Evolutionary conservation across 2,329 filamentous ascomycete species (phyloP).

Genomic region (Colletotrichum sp.): DNA sequence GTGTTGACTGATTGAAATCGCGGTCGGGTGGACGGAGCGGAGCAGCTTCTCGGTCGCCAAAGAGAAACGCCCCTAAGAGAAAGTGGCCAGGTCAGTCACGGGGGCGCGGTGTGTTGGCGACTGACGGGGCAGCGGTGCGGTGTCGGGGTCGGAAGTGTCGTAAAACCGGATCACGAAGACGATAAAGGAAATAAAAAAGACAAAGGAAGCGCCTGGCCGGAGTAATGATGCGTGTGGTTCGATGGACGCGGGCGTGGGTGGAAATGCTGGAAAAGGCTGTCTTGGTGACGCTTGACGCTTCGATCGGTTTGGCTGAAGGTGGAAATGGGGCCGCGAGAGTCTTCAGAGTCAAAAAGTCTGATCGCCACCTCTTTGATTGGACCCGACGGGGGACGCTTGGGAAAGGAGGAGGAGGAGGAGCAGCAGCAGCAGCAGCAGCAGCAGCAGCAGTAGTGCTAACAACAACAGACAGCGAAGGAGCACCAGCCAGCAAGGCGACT

Average conservation of each 20-base stretch:
- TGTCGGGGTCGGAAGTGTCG: not conserved
- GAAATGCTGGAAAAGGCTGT: constrained; percentile 16
- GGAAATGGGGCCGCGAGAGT: constrained; percentile 20
- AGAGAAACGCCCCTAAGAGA: constrained; percentile 15
- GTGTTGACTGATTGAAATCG: not conserved
- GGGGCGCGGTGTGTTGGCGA: not conserved
- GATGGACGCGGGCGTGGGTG: constrained; percentile 10
- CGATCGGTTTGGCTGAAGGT: constrained; percentile 16
- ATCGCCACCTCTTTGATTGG: constrained; percentile 41
- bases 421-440: not conserved
- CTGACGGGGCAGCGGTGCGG: not conserved
- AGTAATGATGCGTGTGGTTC: constrained; percentile 8
- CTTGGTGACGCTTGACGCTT: constrained; percentile 16
- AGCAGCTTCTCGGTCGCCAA: constrained; percentile 3
- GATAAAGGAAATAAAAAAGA: constrained; percentile 8
- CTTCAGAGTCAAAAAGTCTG: constrained; percentile 35
- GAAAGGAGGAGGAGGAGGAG: not conserved
- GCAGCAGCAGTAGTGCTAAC: not conserved
- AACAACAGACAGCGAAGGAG: not conserved
- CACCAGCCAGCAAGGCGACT: not conserved
- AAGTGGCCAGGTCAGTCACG: constrained; percentile 17
- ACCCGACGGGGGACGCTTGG: constrained; percentile 11
- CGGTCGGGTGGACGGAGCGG: not conserved
- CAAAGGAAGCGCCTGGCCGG: constrained; percentile 22
- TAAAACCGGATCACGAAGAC: constrained; percentile 7